Conservation (phyloP, 2,329 filamentous ascomycete species). For the Thermochaetoides dissita region DNA sequence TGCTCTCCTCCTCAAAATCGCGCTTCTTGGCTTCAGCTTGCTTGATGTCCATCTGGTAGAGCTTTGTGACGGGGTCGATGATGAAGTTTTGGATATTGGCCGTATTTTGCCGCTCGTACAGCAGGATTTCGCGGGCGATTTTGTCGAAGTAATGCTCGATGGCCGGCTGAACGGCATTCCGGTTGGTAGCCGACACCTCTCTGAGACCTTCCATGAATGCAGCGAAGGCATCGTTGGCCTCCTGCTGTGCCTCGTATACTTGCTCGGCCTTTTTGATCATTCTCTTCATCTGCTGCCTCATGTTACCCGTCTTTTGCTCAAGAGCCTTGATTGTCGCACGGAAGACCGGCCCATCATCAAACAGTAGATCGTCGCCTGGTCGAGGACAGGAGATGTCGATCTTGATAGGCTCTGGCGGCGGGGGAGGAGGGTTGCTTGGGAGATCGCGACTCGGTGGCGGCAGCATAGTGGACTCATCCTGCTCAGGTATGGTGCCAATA, state of each 20-base stretch:
- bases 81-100: slow-evolving; percentile 78
- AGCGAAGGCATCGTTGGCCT: slow-evolving; percentile 73
- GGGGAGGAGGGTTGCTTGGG: slow-evolving; percentile 10
- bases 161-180: slow-evolving; percentile 91
- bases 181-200: slow-evolving; percentile 80
- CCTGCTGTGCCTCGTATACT: slow-evolving; percentile 62
- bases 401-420: slow-evolving; percentile 46
- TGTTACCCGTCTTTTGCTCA: slow-evolving; percentile 90
- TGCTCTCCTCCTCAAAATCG: slow-evolving; percentile 96
- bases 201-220: slow-evolving; percentile 74
- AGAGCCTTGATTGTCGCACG: slow-evolving; percentile 91
- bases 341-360: slow-evolving; percentile 90
- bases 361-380: slow-evolving; percentile 71
- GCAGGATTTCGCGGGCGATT: slow-evolving; percentile 78
- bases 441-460: slow-evolving; percentile 26
- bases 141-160: slow-evolving; percentile 97
- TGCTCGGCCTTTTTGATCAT: slow-evolving; percentile 89
- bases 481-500: slow-evolving; percentile 57
- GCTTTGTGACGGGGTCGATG: slow-evolving; percentile 80
- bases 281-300: slow-evolving; percentile 90
- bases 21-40: slow-evolving; percentile 93
- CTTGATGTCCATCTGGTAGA: slow-evolving; percentile 95
- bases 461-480: slow-evolving; percentile 46
- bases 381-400: slow-evolving; percentile 79
- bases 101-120: slow-evolving; percentile 76